Conservation (phyloP, 129 eudicot genomes). For the Saussurea involucrata region DNA sequence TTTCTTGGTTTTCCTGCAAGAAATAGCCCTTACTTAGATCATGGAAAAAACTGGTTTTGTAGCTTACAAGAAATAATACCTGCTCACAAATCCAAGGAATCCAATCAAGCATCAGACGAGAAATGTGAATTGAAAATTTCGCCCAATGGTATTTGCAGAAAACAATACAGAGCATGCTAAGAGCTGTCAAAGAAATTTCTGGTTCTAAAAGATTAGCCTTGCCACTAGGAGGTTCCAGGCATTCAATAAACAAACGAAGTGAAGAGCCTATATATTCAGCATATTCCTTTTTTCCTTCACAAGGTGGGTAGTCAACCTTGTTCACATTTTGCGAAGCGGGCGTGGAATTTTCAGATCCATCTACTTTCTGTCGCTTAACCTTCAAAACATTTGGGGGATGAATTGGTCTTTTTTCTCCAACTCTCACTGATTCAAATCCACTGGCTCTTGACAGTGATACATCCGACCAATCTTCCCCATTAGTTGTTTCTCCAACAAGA, state of each 20-base stretch:
- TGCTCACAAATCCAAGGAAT: conserved; percentile 83
- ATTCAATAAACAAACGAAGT: conserved; percentile 49
- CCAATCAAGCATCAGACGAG: conserved; percentile 55
- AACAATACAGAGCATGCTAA: conserved; percentile 74
- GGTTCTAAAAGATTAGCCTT: conserved; percentile 31
- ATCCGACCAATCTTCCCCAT: conserved; percentile 18
- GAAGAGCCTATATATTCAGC: conserved; percentile 48
- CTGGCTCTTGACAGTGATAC: conserved; percentile 12
- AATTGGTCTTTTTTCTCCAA: conserved; percentile 61
- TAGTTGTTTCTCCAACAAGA: conserved; percentile 35
- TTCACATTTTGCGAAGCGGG: conserved; percentile 20
- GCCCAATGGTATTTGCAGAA: conserved; percentile 47
- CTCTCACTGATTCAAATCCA: conserved; percentile 29
- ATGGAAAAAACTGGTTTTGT: conserved; percentile 8
- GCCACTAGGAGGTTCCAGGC: conserved; percentile 55
- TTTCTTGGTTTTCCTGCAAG: conserved; percentile 52
- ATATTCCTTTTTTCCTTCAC: conserved; percentile 39
- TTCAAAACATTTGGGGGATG: conserved; percentile 29
- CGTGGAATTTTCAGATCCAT: conserved; percentile 14
- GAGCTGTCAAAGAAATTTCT: conserved; percentile 64
- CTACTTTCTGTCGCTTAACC: conserved; percentile 59
- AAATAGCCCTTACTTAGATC: conserved; percentile 23
- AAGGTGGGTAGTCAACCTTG: conserved; percentile 14
- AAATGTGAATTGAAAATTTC: conserved; percentile 33
- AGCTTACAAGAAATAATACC: conserved; percentile 40